Conservation (phyloP, 331 rosid species). For the Phaseolus coccineus region DNA sequence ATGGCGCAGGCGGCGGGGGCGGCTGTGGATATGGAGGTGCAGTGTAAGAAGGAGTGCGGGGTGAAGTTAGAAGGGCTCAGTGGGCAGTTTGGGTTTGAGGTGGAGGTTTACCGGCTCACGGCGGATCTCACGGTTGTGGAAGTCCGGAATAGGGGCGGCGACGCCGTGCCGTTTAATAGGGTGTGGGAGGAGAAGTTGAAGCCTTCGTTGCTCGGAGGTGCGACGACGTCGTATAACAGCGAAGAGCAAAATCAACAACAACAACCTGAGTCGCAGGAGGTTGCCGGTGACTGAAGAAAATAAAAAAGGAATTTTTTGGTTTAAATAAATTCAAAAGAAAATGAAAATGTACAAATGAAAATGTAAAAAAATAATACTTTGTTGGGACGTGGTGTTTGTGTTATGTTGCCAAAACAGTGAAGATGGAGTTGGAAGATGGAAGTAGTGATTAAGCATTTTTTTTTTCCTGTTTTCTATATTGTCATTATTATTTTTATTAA, state of each 20-base stretch:
- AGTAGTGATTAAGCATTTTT: constrained; percentile 16
- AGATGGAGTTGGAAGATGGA: constrained; percentile 1
- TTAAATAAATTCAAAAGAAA: background rate
- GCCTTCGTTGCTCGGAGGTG: constrained; percentile 43
- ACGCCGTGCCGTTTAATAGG: constrained; percentile 27
- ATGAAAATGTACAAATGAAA: background rate
- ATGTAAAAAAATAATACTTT: too few relatives aligned
- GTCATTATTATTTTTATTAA: background rate
- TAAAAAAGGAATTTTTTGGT: background rate
- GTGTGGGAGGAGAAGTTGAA: constrained; percentile 66
- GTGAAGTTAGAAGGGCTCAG: constrained; percentile 62
- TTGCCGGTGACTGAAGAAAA: constrained; percentile 8
- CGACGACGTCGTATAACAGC: constrained; percentile 27
- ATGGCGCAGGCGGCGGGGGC: constrained; percentile 41
- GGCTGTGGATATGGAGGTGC: constrained; percentile 45
- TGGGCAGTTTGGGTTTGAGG: constrained; percentile 51
- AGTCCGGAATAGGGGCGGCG: constrained; percentile 50
- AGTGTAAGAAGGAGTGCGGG: constrained; percentile 56
- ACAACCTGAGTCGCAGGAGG: background rate
- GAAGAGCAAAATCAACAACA: background rate
- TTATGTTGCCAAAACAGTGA: background rate
- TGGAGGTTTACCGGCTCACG: constrained; percentile 63
- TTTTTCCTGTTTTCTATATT: background rate
- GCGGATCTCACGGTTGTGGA: constrained; percentile 64
- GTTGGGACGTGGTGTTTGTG: background rate